Conservation (phyloP, 805 yeast genomes). For the Kazachstania viticola region DNA sequence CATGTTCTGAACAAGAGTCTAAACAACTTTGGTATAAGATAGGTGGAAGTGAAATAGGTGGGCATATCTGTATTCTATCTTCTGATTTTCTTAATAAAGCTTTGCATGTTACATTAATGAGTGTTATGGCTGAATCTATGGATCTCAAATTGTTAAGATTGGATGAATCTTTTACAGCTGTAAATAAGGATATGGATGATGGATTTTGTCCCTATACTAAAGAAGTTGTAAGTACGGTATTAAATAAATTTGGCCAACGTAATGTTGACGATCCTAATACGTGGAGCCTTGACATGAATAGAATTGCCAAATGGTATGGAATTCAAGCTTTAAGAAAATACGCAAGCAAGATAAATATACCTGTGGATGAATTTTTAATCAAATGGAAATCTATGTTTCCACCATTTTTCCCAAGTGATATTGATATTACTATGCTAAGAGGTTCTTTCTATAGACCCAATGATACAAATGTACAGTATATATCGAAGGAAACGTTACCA, state of each 20-base stretch:
- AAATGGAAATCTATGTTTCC: constrained; percentile 57
- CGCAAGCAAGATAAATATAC: constrained; percentile 22
- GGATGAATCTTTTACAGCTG: constrained; percentile 22
- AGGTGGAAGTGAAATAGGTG: constrained; percentile 47
- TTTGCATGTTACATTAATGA: constrained; percentile 29
- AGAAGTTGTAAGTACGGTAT: constrained; percentile 38
- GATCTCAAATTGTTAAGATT: constrained; percentile 21
- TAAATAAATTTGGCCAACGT: constrained; percentile 33
- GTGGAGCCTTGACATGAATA: constrained; percentile 31
- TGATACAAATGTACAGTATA: constrained; percentile 40
- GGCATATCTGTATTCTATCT: constrained; percentile 29
- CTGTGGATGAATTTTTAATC: constrained; percentile 45
- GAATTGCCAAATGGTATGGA: constrained; percentile 55
- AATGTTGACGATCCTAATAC: constrained; percentile 12
- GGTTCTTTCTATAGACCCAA: constrained; percentile 47
- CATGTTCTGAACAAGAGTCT: constrained; percentile 48
- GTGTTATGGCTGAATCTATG: constrained; percentile 28
- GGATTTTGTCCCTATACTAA: constrained; percentile 25
- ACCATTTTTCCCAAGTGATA: constrained; percentile 45
- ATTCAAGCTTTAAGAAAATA: constrained; percentile 34
- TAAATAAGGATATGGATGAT: constrained; percentile 22
- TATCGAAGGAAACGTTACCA: constrained; percentile 41
- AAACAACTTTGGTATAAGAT: constrained; percentile 36
- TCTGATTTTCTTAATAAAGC: constrained; percentile 25
- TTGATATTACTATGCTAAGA: constrained; percentile 40